Percentiles rank a stretch among this genome's conserved stretches.
Conservation (phyloP, 176 grass and related monocot genomes). For the Cenchrus americanus region DNA sequence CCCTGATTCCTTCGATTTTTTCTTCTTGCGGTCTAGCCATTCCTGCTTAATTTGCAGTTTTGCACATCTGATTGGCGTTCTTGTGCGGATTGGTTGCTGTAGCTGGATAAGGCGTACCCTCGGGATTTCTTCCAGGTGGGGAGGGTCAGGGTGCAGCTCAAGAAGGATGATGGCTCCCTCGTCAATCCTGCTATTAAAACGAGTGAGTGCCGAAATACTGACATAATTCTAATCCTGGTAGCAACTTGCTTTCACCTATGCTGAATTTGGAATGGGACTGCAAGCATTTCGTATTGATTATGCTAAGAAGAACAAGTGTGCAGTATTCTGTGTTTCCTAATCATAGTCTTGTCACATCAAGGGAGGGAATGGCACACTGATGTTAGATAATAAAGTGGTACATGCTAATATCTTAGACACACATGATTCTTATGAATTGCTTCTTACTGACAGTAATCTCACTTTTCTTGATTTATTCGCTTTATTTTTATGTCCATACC, state of each 20-base stretch:
- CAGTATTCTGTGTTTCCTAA: background rate
- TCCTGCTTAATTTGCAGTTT: conserved; percentile 4
- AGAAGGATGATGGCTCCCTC: conserved; percentile 72
- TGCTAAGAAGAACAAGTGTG: background rate
- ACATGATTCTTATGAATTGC: conserved; percentile 22
- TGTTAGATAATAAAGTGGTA: background rate
- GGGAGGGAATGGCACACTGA: background rate
- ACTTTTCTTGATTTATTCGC: background rate
- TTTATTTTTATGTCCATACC: conserved; percentile 3
- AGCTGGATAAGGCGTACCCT: conserved; percentile 93
- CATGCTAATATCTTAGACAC: conserved; percentile 24
- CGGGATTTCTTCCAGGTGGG: conserved; percentile 95
- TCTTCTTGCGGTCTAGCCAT: background rate
- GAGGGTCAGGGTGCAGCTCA: conserved; percentile 91
- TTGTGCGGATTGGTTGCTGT: conserved; percentile 3
- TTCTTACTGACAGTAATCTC: background rate
- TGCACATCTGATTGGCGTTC: background rate
- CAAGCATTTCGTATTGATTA: background rate
- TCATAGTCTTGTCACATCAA: conserved; percentile 7
- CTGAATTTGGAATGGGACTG: background rate
- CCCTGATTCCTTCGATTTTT: background rate
- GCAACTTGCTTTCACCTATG: background rate
- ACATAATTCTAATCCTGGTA: background rate
- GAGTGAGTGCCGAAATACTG: conserved; percentile 51
- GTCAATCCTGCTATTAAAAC: conserved; percentile 78